Evolutionary conservation across 495 filamentous ascomycete species (phyloP).

Genomic region (Penicillium coffeae): DNA sequence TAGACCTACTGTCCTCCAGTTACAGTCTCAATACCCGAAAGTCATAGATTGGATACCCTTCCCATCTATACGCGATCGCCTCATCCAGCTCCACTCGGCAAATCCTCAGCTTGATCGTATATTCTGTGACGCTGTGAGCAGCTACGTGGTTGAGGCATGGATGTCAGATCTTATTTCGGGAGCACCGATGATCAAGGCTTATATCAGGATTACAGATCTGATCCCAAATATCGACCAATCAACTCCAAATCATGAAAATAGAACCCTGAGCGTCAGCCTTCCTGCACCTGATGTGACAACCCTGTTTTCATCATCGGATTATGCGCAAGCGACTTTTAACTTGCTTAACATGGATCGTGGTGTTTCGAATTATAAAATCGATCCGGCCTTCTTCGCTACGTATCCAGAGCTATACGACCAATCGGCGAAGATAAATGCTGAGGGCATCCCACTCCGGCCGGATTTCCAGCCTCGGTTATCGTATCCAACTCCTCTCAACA

Average conservation of each 20-base stretch:
- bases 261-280: background rate
- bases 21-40: constrained; percentile 6
- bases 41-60: constrained; percentile 12
- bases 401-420: constrained; percentile 11
- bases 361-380: constrained; percentile 9
- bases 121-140: constrained; percentile 9
- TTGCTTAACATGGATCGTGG: constrained; percentile 4
- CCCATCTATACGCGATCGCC: constrained; percentile 2
- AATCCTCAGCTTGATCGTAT: constrained; percentile 10
- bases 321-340: constrained; percentile 5
- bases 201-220: constrained; percentile 8
- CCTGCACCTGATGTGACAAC: constrained; percentile 7
- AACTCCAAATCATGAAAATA: background rate
- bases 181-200: constrained; percentile 4
- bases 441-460: constrained; percentile 5
- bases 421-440: constrained; percentile 1
- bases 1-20: constrained; percentile 2
- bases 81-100: constrained; percentile 8
- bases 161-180: constrained; percentile 8
- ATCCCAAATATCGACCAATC: constrained; percentile 4
- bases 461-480: constrained; percentile 6
- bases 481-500: constrained; percentile 4
- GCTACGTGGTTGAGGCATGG: constrained; percentile 9
- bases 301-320: constrained; percentile 1
- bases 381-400: constrained; percentile 8